Evolutionary conservation across 768 basidiomycete species (phyloP), one percentile per base, ranked within the genome.

Genomic region (Kwoniella heveanensis): DNA sequence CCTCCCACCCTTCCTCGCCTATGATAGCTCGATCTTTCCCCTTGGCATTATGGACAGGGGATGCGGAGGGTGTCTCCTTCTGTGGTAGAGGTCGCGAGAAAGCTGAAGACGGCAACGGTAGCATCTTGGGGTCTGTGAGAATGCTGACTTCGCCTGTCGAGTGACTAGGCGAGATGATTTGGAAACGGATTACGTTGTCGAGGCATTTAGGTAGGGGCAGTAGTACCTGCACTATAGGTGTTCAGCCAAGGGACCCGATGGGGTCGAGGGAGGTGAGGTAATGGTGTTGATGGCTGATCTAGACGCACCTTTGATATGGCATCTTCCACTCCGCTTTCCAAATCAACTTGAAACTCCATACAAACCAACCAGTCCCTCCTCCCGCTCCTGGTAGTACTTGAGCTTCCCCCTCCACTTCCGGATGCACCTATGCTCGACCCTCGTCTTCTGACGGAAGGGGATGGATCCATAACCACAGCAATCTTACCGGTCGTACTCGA

Each of bases 71-170:
- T 21, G 22, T 15, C 24, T 25, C 48, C 12, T 6, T 3, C 8
- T 17, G 8, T 2, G 27, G 25, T 21, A n/a, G 7, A 9, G 44
- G n/a, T 19, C 53, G 32, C 13, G 62, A 36, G 49, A 68, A 70
- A 24, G 69, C 51, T 7, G 68, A 64, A 12, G 60, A 10, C 4
- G 72, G 67, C 1, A 74, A 48, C 29, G 70, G 68, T n/a, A 72
- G 64, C 30, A 74, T 62, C 47, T 74, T 74, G 3, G 73, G 73
- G 22, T 72, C 68, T 6, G 73, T 74, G 36, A 70, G 32, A 24
- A 74, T 69, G 36, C 59, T 65, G 37, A 74, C 63, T 61, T 67
- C 70, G 27, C 68, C 66, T 7, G 50, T 39, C 1, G 62, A 37
- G 12, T 13, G 25, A 36, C n/a, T n/a, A 37, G 56, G 57, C 37